Evolutionary conservation across 768 basidiomycete species (phyloP), one percentile per base, ranked within the genome.

Genomic region (Cyathus striatus): DNA sequence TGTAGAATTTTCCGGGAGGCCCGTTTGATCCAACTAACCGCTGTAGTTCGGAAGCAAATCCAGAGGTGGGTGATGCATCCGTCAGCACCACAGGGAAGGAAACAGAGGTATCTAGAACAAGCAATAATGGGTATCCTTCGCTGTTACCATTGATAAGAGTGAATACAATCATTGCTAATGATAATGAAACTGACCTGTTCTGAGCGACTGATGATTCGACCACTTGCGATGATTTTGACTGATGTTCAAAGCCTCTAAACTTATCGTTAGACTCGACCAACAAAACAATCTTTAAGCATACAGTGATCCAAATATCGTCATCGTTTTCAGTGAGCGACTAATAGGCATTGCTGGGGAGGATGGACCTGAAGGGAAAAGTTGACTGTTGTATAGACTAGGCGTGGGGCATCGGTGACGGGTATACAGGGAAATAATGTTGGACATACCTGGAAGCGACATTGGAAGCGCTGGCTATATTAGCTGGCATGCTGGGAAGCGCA

Each of bases 261-360:
- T 53, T n/a, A 27, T 13, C 30, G 32, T 48, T 23, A 47, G 32
- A 43, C 47, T 36, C 21, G 18, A 45, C 25, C 23, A 13, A 18
- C 26, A 25, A 21, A 36, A 38, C 3, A 27, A 34, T 39, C 44
- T 37, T 42, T 22, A 43, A 26, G 65, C 81, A 51, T 42, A 83
- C 83, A 83, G 55, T 41, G 79, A 78, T 17, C 80, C 81, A 50
- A 85, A 85, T 21, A 85, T 84, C 1, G 82, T 83, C n/a, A 75
- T 26, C 63, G 62, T 45, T 64, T 74, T 62, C 75, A 79, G n/a
- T n/a, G n/a, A n/a, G n/a, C 21, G 27, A 2, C 10, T 21, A n/a
- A 17, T 17, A 14, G 14, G 10, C 24, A 27, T 16, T 20, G 18
- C 16, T 33, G 17, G 9, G 21, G 10, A n/a, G 12, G 42, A 50